A percentile compares a stretch with the other conserved stretches of the same genome.
phyloP scores from a whole-genome alignment of 2,329 filamentous ascomycete species.

The Hypomyces perniciosus region DNA sequence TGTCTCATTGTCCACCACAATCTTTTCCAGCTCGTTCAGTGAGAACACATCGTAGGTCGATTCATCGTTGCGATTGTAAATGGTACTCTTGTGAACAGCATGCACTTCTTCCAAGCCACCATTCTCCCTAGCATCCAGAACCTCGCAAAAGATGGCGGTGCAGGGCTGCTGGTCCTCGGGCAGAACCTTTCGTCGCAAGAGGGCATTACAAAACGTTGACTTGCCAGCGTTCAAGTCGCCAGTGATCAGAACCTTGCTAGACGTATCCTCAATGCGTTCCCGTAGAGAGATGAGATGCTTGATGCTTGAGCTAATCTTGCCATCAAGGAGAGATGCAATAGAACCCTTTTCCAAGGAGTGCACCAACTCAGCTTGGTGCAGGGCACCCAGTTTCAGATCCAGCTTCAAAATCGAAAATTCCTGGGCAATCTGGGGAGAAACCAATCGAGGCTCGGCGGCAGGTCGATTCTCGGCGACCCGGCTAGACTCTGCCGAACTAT shows the following conservation, averaged over 20 bases:
- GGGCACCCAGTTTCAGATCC: slow-evolving; percentile 80
- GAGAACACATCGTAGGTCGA: slow-evolving; percentile 86
- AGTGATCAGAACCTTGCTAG: slow-evolving; percentile 93
- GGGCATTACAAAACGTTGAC: slow-evolving; percentile 97
- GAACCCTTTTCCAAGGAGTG: slow-evolving; percentile 91
- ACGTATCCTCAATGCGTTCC: slow-evolving; percentile 93
- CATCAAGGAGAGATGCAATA: slow-evolving; percentile 83
- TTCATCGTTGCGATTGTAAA: slow-evolving; percentile 86
- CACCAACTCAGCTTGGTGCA: slow-evolving; percentile 85
- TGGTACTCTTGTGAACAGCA: slow-evolving; percentile 74
- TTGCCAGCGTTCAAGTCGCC: slow-evolving; percentile 97
- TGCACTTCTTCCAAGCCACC: slow-evolving; percentile 90
- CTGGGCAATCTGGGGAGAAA: slow-evolving; percentile 87
- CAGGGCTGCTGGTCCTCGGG: slow-evolving; percentile 98
- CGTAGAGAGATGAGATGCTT: slow-evolving; percentile 81
- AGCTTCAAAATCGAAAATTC: slow-evolving; percentile 95
- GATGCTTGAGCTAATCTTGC: slow-evolving; percentile 89
- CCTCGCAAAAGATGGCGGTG: slow-evolving; percentile 97
- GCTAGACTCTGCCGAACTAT: slow-evolving; percentile 62
- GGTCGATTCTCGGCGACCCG: slow-evolving; percentile 57
- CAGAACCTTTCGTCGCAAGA: slow-evolving; percentile 83
- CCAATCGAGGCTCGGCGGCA: slow-evolving; percentile 68
- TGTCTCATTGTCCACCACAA: slow-evolving; percentile 80
- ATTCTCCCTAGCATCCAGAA: slow-evolving; percentile 87
- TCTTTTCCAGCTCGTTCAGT: slow-evolving; percentile 72